phyloP scores from a whole-genome alignment of 106 monocot genomes.

The Dioscorea alata region DNA sequence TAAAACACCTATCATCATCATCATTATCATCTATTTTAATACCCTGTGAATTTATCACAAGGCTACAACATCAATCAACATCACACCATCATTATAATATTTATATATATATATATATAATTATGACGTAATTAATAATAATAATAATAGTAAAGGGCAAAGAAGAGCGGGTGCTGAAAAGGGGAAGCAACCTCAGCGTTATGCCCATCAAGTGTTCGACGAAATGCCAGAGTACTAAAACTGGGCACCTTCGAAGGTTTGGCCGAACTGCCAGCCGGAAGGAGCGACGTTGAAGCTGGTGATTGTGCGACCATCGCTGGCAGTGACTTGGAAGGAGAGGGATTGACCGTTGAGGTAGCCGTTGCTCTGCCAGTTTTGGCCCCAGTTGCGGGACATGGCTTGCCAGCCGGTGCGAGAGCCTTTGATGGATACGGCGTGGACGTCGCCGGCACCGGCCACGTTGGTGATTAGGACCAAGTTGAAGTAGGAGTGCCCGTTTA shows the following conservation, averaged over 20 bases:
- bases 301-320: constrained; percentile 60
- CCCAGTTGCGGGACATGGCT: constrained; percentile 76
- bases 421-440: constrained; percentile 54
- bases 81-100: too few species aligned
- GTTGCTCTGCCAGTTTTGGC: constrained; percentile 91
- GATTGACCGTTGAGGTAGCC: constrained; percentile 53
- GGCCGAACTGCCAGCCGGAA: constrained; percentile 67
- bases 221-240: constrained; percentile 9
- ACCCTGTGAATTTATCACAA: too few species aligned
- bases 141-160: too few species aligned
- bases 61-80: too few species aligned
- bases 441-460: constrained; percentile 70
- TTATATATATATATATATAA: too few species aligned
- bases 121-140: too few species aligned
- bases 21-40: background rate
- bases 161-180: constrained; percentile 7
- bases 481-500: constrained; percentile 81
- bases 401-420: constrained; percentile 58
- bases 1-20: background rate
- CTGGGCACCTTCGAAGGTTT: constrained; percentile 46
- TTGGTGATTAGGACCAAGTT: constrained; percentile 71
- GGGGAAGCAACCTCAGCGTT: constrained; percentile 16
- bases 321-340: constrained; percentile 76
- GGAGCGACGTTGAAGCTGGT: constrained; percentile 50
- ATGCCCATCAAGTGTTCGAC: background rate